Conservation (phyloP, 2,329 filamentous ascomycete genomes). For the Microcera coccophila region DNA sequence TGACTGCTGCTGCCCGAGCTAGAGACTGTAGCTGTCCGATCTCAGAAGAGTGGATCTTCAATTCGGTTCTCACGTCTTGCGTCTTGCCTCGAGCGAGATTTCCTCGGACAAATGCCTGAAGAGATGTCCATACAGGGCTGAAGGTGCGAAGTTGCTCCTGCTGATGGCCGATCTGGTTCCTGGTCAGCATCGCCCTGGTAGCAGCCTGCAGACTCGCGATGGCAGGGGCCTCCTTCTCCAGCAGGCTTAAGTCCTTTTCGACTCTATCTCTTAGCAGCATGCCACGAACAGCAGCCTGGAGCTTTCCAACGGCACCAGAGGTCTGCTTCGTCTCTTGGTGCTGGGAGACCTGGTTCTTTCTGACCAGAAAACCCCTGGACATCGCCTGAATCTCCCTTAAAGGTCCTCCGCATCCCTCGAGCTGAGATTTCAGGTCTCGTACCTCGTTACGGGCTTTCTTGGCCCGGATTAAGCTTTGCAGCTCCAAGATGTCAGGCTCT, state of each 20-base stretch:
- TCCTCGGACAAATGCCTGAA: slow-evolving; percentile 44
- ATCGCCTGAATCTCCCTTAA: slow-evolving; percentile 63
- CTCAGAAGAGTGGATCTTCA: slow-evolving; percentile 41
- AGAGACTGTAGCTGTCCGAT: slow-evolving; percentile 49
- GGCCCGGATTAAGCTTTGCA: slow-evolving; percentile 79
- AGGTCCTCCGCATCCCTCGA: slow-evolving; percentile 59
- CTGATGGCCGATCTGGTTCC: slow-evolving; percentile 50
- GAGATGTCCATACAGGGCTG: slow-evolving; percentile 46
- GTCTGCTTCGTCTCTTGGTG: slow-evolving; percentile 52
- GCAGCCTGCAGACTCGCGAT: slow-evolving; percentile 62
- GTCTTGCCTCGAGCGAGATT: slow-evolving; percentile 45
- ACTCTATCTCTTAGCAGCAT: slow-evolving; percentile 58
- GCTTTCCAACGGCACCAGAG: slow-evolving; percentile 49
- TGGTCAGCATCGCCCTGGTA: slow-evolving; percentile 58
- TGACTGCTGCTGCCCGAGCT: slow-evolving; percentile 52
- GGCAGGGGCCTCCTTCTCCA: slow-evolving; percentile 48
- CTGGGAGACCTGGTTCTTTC: slow-evolving; percentile 54
- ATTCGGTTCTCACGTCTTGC: slow-evolving; percentile 44
- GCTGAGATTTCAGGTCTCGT: slow-evolving; percentile 52
- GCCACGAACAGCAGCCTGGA: slow-evolving; percentile 67
- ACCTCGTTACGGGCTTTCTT: slow-evolving; percentile 60
- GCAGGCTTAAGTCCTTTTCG: slow-evolving; percentile 48
- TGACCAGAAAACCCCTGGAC: slow-evolving; percentile 63
- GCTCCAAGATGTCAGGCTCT: slow-evolving; percentile 67
- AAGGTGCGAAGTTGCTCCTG: slow-evolving; percentile 49